Conservation (phyloP, 2,329 filamentous ascomycete genomes). For the Ceratocystis smalleyi region DNA sequence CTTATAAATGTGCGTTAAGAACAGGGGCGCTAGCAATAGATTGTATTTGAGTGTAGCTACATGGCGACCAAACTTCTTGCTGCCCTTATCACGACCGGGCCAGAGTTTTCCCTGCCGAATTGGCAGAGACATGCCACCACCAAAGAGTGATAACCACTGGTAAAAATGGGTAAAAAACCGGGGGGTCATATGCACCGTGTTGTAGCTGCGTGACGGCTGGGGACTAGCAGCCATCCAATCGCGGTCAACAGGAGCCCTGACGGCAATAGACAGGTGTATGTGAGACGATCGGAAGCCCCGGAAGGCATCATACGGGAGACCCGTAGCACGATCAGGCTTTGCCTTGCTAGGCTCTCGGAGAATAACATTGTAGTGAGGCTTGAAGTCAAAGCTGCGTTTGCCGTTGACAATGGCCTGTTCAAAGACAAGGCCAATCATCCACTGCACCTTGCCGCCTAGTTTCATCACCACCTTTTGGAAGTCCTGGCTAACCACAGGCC, state of each 20-base stretch:
- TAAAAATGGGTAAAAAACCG: slow-evolving; percentile 98
- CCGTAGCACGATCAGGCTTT: slow-evolving; percentile 36
- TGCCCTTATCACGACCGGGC: slow-evolving; percentile 86
- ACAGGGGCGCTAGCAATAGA: slow-evolving; percentile 76
- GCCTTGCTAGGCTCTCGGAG: slow-evolving; percentile 67
- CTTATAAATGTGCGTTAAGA: slow-evolving; percentile 94
- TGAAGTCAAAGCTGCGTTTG: slow-evolving; percentile 70
- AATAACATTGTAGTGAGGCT: slow-evolving; percentile 80
- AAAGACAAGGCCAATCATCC: slow-evolving; percentile 81
- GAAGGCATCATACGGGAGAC: slow-evolving; percentile 71
- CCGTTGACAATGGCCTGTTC: slow-evolving; percentile 64
- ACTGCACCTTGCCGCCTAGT: slow-evolving; percentile 86
- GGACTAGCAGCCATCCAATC: slow-evolving; percentile 68
- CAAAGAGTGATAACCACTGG: slow-evolving; percentile 94
- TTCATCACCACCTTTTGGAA: slow-evolving; percentile 99
- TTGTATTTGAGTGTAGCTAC: slow-evolving; percentile 99
- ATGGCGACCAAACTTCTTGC: slow-evolving; percentile 95
- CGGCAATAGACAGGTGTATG: slow-evolving; percentile 86
- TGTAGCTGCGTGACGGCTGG: slow-evolving; percentile 77
- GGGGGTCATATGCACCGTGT: slow-evolving; percentile 84
- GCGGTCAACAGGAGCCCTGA: slow-evolving; percentile 71
- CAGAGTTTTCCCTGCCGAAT: slow-evolving; percentile 84
- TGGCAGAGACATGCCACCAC: slow-evolving; percentile 83
- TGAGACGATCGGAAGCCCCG: slow-evolving; percentile 90
- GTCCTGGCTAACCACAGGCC: slow-evolving; percentile 32